Evolutionary conservation across 345 rosid species (phyloP).

Genomic region (Populus euphratica): DNA sequence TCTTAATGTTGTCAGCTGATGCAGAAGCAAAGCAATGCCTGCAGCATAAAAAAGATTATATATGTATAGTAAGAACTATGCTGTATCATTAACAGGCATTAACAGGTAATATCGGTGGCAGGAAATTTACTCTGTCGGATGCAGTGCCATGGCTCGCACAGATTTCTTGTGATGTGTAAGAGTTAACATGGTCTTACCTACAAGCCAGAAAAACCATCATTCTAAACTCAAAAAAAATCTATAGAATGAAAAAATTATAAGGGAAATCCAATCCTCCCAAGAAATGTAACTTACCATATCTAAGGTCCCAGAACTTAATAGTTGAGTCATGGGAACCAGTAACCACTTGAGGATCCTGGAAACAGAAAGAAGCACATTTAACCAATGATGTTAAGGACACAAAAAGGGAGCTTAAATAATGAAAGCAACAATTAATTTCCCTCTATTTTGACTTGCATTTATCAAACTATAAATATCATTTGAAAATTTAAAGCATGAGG

Average conservation of each 20-base stretch:
- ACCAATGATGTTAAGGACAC: not conserved
- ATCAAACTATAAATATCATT: not conserved
- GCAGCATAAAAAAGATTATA: slow-evolving; percentile 3
- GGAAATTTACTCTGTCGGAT: slow-evolving; percentile 81
- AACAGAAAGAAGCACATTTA: slow-evolving; percentile 15
- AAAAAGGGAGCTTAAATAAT: not conserved
- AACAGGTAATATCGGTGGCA: not conserved
- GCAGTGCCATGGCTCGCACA: slow-evolving; percentile 90
- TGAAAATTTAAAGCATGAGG: not conserved
- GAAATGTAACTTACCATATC: slow-evolving; percentile 58
- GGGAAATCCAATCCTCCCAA: not conserved
- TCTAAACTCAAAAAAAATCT: not conserved
- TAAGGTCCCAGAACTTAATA: slow-evolving; percentile 95
- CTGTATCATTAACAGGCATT: not conserved
- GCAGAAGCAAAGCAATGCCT: slow-evolving; percentile 95
- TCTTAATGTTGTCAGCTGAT: slow-evolving; percentile 96
- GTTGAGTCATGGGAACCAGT: slow-evolving; percentile 97
- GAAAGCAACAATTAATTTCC: not conserved
- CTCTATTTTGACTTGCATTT: not conserved
- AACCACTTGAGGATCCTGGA: slow-evolving; percentile 97
- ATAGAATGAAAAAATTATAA: not conserved
- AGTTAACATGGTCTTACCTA: slow-evolving; percentile 90
- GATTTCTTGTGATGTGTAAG: slow-evolving; percentile 98
- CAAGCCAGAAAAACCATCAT: slow-evolving; percentile 15
- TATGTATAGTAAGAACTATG: too few relatives aligned